Evolutionary conservation across 2,329 filamentous ascomycete species (phyloP), one percentile per base, ranked within the genome.

Genomic region (Arthroderma sp.): DNA sequence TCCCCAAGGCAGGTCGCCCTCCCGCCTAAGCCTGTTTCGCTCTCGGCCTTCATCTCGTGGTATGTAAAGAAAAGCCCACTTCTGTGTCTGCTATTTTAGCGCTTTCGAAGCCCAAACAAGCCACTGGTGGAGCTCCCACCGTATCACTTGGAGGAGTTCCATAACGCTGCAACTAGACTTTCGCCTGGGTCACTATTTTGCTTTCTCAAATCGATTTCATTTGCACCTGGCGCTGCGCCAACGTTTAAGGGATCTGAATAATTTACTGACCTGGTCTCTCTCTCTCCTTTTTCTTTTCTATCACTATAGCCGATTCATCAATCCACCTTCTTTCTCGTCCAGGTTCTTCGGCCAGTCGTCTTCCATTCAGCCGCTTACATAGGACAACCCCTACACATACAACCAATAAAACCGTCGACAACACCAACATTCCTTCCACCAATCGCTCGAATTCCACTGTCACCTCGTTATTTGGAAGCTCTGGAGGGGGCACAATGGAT

Each of bases 401-500:
- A 51, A 31, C 47, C 47, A 51, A 51, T 51, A 51, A 44, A 44
- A 43, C 38, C 15, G 17, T 31, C 13, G 13, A 43, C 38, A 55
- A 25, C 54, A 31, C 28, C 28, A 31, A 31, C 28, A 21, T n/a
- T 38, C n/a, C 39, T 23, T 55, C 19, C 54, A 55, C 39, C 39
- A 44, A 55, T 44, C 37, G 37, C 19, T 55, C 54, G 17, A 15
- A 55, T 28, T 43, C 39, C 17, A 44, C 54, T 13, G 38, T 41
- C 37, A 39, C 54, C 6, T 43, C 54, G 33, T 13, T 33, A 21
- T 43, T 41, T 43, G 25, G 37, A 38, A 44, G 37, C 54, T 41
- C 37, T 44, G 25, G 31, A 25, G 39, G 33, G 56, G 81, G 81
- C 66, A 81, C 82, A 71, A 81, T 89, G 77, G 84, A 85, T 66